Evolutionary conservation across 441 rosid species (phyloP).

Genomic region (Eutrema salsugineum): DNA sequence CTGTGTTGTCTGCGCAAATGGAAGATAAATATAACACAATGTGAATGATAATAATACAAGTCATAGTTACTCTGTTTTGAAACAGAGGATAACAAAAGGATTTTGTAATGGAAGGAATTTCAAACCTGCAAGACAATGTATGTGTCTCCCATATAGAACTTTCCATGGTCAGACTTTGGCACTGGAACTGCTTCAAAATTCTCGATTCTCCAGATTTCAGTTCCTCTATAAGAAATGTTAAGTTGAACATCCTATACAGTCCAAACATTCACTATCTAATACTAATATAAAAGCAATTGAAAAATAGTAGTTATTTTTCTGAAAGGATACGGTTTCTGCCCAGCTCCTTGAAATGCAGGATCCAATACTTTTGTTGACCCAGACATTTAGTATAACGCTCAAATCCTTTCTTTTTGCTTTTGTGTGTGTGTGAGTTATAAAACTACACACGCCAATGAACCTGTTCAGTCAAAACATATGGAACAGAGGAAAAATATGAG

Average conservation of each 20-base stretch:
- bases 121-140: constrained; percentile 91
- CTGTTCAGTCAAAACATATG: constrained; percentile 8
- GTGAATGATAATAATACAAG: neutral
- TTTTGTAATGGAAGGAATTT: neutral
- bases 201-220: constrained; percentile 98
- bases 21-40: neutral
- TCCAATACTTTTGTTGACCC: constrained; percentile 73
- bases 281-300: neutral
- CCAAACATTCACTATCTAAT: constrained; percentile 4
- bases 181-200: constrained; percentile 83
- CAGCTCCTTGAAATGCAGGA: constrained; percentile 96
- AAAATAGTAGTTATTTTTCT: neutral
- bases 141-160: constrained; percentile 90
- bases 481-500: neutral
- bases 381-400: constrained; percentile 55
- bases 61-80: neutral
- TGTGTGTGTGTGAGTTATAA: constrained; percentile 1
- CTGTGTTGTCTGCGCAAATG: constrained; percentile 58
- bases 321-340: constrained; percentile 91
- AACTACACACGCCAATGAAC: constrained; percentile 17
- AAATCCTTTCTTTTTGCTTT: neutral
- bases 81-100: neutral
- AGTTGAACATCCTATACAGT: constrained; percentile 37
- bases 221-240: constrained; percentile 78
- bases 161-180: constrained; percentile 89